Base-by-base conservation (phyloP, 2,329 filamentous ascomycete species). In the Diplodia corticola region DNA sequence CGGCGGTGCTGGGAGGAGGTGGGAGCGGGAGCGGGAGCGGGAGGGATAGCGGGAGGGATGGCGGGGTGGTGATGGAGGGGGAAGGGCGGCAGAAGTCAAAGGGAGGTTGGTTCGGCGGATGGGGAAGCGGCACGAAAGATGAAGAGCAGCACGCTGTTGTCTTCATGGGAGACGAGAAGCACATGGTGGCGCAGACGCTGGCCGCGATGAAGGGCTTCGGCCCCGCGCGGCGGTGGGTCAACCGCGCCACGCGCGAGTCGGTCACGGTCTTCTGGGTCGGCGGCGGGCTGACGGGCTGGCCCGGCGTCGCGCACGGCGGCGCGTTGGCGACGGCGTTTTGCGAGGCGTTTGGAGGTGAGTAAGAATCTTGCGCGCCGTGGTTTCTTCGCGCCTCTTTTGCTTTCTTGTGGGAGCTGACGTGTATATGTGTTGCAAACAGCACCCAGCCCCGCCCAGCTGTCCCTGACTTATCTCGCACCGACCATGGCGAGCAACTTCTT, bases 301-400 rank as follows among this genome's bases (percentile, higher is more conserved):
- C 90, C 1, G 84, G 85, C 13, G 81, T 91, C 48, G 86, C 88
- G 61, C 91, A 94, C 78, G 91, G 91, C 65, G 91, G 91, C 15
- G 81, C 84, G 6, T 82, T 91, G 57, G 89, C 88, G 7, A 92
- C 88, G 0, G 76, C 91, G 3, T 77, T 93, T 44, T 86, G 91
- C 74, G 91, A 93, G 79, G 85, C 84, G 61, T 81, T 91, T 68
- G 87, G n/a, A 13, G 22, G 57, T 49, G 10, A 57, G 53, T 28
- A n/a, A n/a, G n/a, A n/a, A n/a, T n/a, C 5, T 20, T 44, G 54
- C 28, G 10, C 15, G 7, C n/a, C 20, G 15, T 2, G n/a, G n/a
- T n/a, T n/a, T n/a, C n/a, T 15, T 22, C 22, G 28, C 26, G 50
- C 30, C 4, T 28, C 3, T 6, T 12, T 44, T n/a, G n/a, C 17